Base-by-base conservation (phyloP, 2,329 filamentous ascomycete species). In the Colletotrichum sp. region DNA sequence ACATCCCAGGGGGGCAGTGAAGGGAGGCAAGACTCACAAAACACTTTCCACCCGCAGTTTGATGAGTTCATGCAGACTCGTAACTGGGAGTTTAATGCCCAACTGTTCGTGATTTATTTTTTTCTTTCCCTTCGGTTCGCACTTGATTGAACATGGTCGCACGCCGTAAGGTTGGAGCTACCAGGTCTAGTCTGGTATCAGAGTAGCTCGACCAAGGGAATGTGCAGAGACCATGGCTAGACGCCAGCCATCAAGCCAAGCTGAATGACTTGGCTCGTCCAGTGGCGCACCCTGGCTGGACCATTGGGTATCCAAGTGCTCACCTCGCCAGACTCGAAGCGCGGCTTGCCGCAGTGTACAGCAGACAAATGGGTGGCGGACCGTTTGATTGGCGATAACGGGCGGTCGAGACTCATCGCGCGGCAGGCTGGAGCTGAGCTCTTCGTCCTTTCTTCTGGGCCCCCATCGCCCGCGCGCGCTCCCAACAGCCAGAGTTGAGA, bases 211-310 rank as follows among this genome's bases (percentile, higher is more conserved):
- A 21, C 49, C 28, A 64, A 28, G 16, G 66, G 30, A 44, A 36
- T 30, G 39, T 57, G 63, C 62, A 55, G 32, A 44, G 55, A 24
- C 44, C 26, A 68, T 21, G 62, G 68, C 55, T 16, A 63, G 28
- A 32, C 73, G 69, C 63, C 73, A 76, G 69, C 69, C 69, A 72
- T 68, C 70, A 76, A 68, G 73, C 69, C 64, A 63, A 68, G 69
- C 69, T 68, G 69, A 76, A 68, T 18, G 30, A 32, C 21, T 36
- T 63, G 26, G 39, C 34, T 39, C 34, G 18, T 28, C 62, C 34
- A n/a, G 55, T 72, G 68, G 63, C 72, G 68, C 49, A 26, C 21
- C 32, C 21, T 2, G 30, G 62, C n/a, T 30, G 39, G 16, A 15
- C 39, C 34, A 26, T 44, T 10, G 8, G 36, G 68, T 32, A 44